A percentile compares a stretch with the other conserved stretches of the same genome.
Conservation (phyloP, 306 rosid species). For the Cicer bijugum region DNA sequence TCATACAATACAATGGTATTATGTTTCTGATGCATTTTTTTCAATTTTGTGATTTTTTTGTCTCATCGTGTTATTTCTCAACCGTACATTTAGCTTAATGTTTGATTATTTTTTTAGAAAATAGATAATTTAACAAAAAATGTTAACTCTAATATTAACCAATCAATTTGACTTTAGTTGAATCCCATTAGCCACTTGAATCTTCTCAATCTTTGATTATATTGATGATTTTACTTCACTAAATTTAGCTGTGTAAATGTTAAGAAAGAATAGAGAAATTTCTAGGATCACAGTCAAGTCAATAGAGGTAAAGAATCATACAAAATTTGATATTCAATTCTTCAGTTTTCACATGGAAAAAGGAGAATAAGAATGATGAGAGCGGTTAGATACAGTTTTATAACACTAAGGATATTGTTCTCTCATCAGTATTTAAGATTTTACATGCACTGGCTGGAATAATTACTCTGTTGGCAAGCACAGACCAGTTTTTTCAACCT, state of each 20-base stretch:
- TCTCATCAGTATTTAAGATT: slow-evolving; percentile 28
- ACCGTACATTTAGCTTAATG: neutral
- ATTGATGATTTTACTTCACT: slow-evolving; percentile 6
- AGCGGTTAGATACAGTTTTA: neutral
- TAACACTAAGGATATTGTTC: neutral
- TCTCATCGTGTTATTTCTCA: neutral
- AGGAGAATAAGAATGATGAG: slow-evolving; percentile 29
- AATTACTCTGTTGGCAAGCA: slow-evolving; percentile 16
- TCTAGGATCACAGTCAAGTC: neutral
- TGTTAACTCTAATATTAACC: neutral
- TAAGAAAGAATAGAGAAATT: neutral
- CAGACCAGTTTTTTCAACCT: slow-evolving; percentile 19
- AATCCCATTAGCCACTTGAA: neutral
- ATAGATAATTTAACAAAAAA: neutral
- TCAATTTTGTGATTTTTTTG: too few relatives aligned
- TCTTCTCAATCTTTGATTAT: neutral
- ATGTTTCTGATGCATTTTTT: too few relatives aligned
- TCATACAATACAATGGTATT: too few relatives aligned
- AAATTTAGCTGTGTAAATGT: neutral
- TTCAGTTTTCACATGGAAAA: neutral
- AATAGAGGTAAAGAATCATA: slow-evolving; percentile 16
- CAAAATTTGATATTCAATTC: slow-evolving; percentile 28
- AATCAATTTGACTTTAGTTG: neutral
- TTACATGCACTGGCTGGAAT: slow-evolving; percentile 23
- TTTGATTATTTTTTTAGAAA: neutral